A percentile compares a stretch with the other conserved stretches of the same genome.
Evolutionary conservation across 2,329 filamentous ascomycete genomes (phyloP).

Genomic region (Aureobasidium subglaciale): DNA sequence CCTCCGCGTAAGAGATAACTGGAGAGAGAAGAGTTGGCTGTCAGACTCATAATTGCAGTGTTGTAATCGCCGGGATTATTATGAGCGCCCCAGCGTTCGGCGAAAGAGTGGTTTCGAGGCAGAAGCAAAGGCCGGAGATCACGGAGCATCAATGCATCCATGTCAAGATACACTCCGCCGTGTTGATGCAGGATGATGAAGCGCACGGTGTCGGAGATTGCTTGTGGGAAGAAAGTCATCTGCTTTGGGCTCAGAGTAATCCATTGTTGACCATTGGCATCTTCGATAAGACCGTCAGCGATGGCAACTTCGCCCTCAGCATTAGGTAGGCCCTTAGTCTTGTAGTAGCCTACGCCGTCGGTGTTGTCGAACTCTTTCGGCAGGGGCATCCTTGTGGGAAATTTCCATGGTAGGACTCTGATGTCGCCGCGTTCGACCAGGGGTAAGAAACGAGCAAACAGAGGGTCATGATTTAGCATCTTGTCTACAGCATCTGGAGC

Average conservation of each 20-base stretch:
- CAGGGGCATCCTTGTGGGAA: conserved; percentile 46
- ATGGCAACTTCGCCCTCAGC: conserved; percentile 36
- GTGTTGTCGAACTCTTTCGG: conserved; percentile 42
- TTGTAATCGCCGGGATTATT: conserved; percentile 47
- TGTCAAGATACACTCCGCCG: conserved; percentile 49
- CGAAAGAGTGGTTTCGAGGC: conserved; percentile 46
- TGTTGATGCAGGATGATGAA: conserved; percentile 50
- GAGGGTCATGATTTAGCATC: conserved; percentile 45
- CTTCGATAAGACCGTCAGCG: conserved; percentile 46
- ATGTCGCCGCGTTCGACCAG: conserved; percentile 49
- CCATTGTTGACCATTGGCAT: conserved; percentile 46
- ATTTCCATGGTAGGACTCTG: conserved; percentile 46
- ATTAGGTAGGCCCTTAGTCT: conserved; percentile 38
- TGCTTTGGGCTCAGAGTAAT: conserved; percentile 47
- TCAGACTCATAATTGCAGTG: conserved; percentile 50
- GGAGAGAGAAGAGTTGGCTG: conserved; percentile 49
- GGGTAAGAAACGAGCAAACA: conserved; percentile 48
- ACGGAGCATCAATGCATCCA: conserved; percentile 49
- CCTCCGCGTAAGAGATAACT: conserved; percentile 50
- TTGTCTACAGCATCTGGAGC: conserved; percentile 44
- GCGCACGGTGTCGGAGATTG: conserved; percentile 50
- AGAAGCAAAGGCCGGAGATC: conserved; percentile 49
- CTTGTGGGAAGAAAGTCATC: conserved; percentile 52
- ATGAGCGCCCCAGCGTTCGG: conserved; percentile 50
- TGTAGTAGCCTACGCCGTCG: conserved; percentile 45